Evolutionary conservation across 139 green algal species (phyloP), one percentile per base, ranked within the genome.

Genomic region (Chlorella sp.): DNA sequence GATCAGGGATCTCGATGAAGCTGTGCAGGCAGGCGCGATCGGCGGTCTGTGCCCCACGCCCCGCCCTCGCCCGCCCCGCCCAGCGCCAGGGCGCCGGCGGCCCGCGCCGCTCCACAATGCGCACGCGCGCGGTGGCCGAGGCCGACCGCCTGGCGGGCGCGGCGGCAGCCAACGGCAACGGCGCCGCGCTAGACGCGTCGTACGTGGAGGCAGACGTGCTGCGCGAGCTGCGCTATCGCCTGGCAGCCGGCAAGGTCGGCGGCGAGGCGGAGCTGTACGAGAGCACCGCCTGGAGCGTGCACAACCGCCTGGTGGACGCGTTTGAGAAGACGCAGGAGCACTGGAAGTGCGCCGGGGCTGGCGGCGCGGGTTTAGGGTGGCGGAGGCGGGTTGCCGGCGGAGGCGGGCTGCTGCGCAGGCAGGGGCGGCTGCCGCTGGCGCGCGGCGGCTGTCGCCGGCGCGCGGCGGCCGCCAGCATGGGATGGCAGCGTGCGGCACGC

Each of bases 311-410:
- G n/a, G 88, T 97, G 58, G 92, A 97, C 29, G 63, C 74, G 0
- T 94, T 97, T 64, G 87, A 95, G 70, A 86, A 88, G 59, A 97
- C 93, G 4, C 89, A 96, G 53, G 89, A 88, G 2, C 78, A 94
- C 79, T 97, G 92, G 91, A 88, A 88, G 91, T 93, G 50, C 84
- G 84, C 23, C 2, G 51, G 5, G n/a, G n/a, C n/a, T n/a, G n/a
- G n/a, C n/a, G n/a, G n/a, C n/a, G n/a, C n/a, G n/a, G n/a, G n/a
- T n/a, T n/a, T n/a, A n/a, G n/a, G n/a, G n/a, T n/a, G n/a, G n/a
- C n/a, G n/a, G n/a, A n/a, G n/a, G n/a, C n/a, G n/a, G n/a, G n/a
- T n/a, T n/a, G n/a, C n/a, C n/a, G n/a, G n/a, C n/a, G n/a, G n/a
- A n/a, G n/a, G n/a, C n/a, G n/a, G n/a, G n/a, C n/a, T n/a, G n/a